Evolutionary conservation across 768 basidiomycete genomes (phyloP), one percentile per base, ranked within the genome.

Genomic region (Rhodocollybia butyracea): DNA sequence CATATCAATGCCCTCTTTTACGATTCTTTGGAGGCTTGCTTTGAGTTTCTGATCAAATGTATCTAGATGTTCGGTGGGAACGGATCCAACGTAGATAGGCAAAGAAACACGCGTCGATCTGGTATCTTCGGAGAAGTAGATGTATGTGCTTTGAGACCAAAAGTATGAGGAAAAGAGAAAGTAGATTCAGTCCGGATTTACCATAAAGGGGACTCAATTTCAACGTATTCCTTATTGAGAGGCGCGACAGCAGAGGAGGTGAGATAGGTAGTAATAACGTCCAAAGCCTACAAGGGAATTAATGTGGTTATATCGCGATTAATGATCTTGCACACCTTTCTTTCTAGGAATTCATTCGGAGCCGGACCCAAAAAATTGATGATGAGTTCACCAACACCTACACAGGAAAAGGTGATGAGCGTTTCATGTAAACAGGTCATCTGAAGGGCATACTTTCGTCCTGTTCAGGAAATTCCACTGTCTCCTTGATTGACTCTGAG

Each of bases 391-490:
- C 97, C 96, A 63, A 93, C 82, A 57, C 74, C 80, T 80, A 50
- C 43, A 15, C 26, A 51, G 52, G 30, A 53, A 31, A 10, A 43
- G 21, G 17, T 13, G n/a, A 57, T 34, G 13, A 46, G 12, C 27
- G 12, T 26, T 32, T 47, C 38, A 40, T 46, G 8, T 22, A 17
- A 45, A 45, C 15, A 27, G 26, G 27, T 24, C 27, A 21, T 7
- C 29, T 42, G 15, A 51, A 7, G 21, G 34, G 3, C 78, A 24
- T 57, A 76, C 89, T 90, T 75, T 98, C 96, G 63, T 98, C 95
- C 68, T 92, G 86, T 73, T 98, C 97, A 11, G 97, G 96, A 65
- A 99, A 99, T 64, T 95, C 91, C 17, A 98, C 85, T 0, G 77
- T 74, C 57, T 89, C 81, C 57, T 78, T 84, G 40, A 76, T 68